Evolutionary conservation across 2,329 filamentous ascomycete species (phyloP).

Genomic region (Parafenestella ontariensis): DNA sequence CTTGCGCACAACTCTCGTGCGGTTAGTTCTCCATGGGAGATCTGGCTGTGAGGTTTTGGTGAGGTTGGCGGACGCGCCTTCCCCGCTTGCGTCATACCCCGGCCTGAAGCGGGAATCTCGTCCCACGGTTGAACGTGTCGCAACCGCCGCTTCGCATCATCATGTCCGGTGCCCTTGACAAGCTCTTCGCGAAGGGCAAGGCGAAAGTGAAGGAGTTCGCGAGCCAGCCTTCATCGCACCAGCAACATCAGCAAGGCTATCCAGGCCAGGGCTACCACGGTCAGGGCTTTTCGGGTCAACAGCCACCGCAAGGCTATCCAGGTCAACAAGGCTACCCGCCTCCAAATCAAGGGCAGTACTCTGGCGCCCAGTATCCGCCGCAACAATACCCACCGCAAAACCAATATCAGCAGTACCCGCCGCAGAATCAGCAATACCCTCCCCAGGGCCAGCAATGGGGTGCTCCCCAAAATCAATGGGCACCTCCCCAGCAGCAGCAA

Average conservation of each 20-base stretch:
- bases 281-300: no score
- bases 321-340: constrained; percentile 26
- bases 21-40: no score
- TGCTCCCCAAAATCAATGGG: constrained; percentile 18
- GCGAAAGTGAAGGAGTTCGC: constrained; percentile 46
- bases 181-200: constrained; percentile 47
- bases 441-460: constrained; percentile 27
- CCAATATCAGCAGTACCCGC: constrained; percentile 26
- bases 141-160: constrained; percentile 5
- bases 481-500: constrained; percentile 23
- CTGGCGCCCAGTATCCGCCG: constrained; percentile 9
- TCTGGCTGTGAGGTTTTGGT: neutral
- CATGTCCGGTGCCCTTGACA: constrained; percentile 43
- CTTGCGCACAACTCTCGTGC: no score
- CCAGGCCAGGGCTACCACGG: constrained; percentile 25
- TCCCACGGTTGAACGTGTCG: constrained; percentile 1
- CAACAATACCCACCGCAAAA: constrained; percentile 22
- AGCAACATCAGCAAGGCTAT: constrained; percentile 18
- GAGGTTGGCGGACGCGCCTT: neutral
- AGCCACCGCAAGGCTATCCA: constrained; percentile 7
- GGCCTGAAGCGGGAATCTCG: constrained; percentile 10
- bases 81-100: constrained; percentile 16
- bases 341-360: constrained; percentile 7
- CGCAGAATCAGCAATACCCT: constrained; percentile 28
- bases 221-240: constrained; percentile 29